These are phyloP conservation scores for Tulasnella sp. DNA, from an alignment of 768 basidiomycete genomes.

Conservation along the genomic window DNA sequence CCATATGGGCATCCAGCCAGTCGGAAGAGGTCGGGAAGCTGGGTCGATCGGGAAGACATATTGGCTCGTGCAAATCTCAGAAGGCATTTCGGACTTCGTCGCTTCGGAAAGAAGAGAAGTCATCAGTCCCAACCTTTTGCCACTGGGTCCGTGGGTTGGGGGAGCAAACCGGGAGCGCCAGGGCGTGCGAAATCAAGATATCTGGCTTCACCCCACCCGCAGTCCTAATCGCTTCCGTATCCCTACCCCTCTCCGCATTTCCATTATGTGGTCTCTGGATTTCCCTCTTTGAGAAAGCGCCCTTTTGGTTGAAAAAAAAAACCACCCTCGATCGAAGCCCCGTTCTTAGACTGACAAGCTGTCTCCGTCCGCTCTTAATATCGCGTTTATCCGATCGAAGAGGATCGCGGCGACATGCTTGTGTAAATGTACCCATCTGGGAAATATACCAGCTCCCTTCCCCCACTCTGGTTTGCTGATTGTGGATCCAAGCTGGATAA, in stretches of 20 bases:
- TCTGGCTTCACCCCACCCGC: not conserved
- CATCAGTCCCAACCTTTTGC: not conserved
- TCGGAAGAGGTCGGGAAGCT: not conserved
- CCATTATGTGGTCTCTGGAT: not conserved
- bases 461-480: not conserved
- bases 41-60: not conserved
- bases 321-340: not conserved
- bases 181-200: not conserved
- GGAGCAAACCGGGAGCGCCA: not conserved
- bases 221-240: not conserved
- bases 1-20: not conserved
- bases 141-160: too few species aligned
- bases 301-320: not conserved
- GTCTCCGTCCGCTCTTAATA: not conserved
- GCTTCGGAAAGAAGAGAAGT: not conserved
- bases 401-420: not conserved
- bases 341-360: not conserved
- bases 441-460: not conserved
- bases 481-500: not conserved
- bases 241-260: not conserved
- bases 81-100: not conserved
- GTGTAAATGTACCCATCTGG: not conserved
- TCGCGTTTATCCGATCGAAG: not conserved
- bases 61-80: not conserved
- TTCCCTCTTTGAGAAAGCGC: not conserved